phyloP scores from a whole-genome alignment of 495 filamentous ascomycete genomes.

The Glarea lozoyensis region DNA sequence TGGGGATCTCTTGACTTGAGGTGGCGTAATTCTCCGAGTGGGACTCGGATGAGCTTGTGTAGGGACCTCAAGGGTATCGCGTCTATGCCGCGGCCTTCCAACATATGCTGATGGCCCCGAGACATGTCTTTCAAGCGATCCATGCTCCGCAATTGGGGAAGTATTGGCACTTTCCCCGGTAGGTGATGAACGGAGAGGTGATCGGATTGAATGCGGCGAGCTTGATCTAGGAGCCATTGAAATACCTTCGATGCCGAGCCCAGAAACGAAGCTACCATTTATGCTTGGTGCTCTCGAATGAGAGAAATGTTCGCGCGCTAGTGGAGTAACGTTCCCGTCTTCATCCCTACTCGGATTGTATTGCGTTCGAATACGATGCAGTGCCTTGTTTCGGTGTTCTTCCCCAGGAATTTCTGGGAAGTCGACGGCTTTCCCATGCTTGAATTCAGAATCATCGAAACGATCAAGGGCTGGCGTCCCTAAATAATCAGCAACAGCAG shows the following conservation, averaged over 20 bases:
- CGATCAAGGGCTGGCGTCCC: slow-evolving; percentile 29
- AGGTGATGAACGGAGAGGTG: slow-evolving; percentile 1
- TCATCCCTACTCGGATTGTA: slow-evolving; percentile 26
- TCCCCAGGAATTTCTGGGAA: slow-evolving; percentile 47
- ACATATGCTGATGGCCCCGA: slow-evolving; percentile 1
- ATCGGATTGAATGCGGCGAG: slow-evolving; percentile 8
- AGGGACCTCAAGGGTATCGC: slow-evolving; percentile 24
- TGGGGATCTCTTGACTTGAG: not conserved
- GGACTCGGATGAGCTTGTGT: slow-evolving; percentile 3
- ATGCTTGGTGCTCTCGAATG: slow-evolving; percentile 21
- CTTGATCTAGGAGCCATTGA: slow-evolving; percentile 8
- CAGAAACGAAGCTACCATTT: slow-evolving; percentile 14
- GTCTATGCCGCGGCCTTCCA: slow-evolving; percentile 12
- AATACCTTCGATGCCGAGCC: slow-evolving; percentile 9
- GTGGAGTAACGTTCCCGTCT: slow-evolving; percentile 14
- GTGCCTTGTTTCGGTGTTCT: slow-evolving; percentile 27
- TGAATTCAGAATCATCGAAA: slow-evolving; percentile 39
- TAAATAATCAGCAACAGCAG: slow-evolving; percentile 26
- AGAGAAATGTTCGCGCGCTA: not conserved
- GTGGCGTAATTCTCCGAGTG: slow-evolving; percentile 8
- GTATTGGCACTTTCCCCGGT: slow-evolving; percentile 18
- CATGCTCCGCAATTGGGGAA: slow-evolving; percentile 9
- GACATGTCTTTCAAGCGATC: slow-evolving; percentile 9
- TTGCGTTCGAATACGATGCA: slow-evolving; percentile 27
- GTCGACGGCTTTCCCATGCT: slow-evolving; percentile 28